Evolutionary conservation across 225 moss, liverwort and hornwort species (phyloP).

Genomic region (Rhytidiadelphus loreus): DNA sequence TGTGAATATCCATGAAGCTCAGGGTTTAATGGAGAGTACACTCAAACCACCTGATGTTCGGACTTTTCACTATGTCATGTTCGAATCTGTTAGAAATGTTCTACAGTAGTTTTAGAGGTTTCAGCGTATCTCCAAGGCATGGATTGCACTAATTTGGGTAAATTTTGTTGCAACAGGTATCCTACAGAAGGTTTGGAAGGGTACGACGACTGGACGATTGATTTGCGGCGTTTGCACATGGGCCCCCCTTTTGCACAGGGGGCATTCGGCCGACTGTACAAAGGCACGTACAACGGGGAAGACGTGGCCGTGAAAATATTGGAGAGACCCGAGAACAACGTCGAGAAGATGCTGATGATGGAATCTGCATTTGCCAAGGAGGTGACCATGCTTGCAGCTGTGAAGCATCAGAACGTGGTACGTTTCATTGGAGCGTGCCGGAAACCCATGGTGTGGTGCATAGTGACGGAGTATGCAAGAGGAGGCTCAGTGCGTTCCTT

Average conservation of each 20-base stretch:
- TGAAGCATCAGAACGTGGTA: slow-evolving; percentile 95
- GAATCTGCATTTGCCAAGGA: slow-evolving; percentile 93
- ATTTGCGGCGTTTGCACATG: slow-evolving; percentile 75
- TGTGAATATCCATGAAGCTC: neutral
- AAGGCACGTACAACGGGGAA: slow-evolving; percentile 84
- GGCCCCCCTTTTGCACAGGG: slow-evolving; percentile 95
- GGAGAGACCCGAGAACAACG: slow-evolving; percentile 94
- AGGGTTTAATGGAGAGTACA: neutral
- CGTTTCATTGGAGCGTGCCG: slow-evolving; percentile 95
- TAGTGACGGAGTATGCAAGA: slow-evolving; percentile 92
- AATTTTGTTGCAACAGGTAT: slow-evolving; percentile 32
- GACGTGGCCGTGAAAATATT: slow-evolving; percentile 97
- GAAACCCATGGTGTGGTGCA: slow-evolving; percentile 99
- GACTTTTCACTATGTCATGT: neutral
- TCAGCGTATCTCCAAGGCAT: neutral
- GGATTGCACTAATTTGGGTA: neutral
- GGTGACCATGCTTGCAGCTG: slow-evolving; percentile 95
- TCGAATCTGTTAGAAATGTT: neutral
- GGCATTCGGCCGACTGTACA: slow-evolving; percentile 90
- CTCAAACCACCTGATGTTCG: neutral
- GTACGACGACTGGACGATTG: slow-evolving; percentile 98
- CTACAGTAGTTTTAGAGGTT: neutral
- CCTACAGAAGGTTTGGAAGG: slow-evolving; percentile 85
- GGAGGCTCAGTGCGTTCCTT: slow-evolving; percentile 97
- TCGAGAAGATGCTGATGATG: slow-evolving; percentile 75